Evolutionary conservation across 164 flowering plant species (phyloP).

Genomic region (Brasenia schreberi): DNA sequence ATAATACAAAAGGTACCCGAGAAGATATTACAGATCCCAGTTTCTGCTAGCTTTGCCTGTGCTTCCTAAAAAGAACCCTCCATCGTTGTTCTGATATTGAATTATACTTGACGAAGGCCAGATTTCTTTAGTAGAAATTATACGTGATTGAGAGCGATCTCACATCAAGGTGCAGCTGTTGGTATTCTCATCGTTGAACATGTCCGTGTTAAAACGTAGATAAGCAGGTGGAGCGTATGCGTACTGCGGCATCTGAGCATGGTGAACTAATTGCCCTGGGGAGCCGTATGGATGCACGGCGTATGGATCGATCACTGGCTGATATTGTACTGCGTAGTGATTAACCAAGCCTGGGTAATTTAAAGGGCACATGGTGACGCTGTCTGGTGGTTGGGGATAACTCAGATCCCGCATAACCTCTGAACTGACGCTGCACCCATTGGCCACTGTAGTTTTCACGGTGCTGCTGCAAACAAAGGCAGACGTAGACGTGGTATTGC

Average conservation of each 20-base stretch:
- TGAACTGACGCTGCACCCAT: not conserved
- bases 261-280: not conserved
- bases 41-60: too few relatives aligned
- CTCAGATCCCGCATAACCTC: not conserved
- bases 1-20: too few relatives aligned
- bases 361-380: not conserved
- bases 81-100: too few relatives aligned
- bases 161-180: not conserved
- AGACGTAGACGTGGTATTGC: not conserved
- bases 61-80: too few relatives aligned
- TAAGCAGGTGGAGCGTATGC: not conserved
- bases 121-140: too few relatives aligned
- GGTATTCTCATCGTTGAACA: constrained; percentile 1
- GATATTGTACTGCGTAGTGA: not conserved
- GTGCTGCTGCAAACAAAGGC: not conserved
- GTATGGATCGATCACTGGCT: not conserved
- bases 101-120: too few relatives aligned
- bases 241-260: not conserved
- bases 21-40: too few relatives aligned
- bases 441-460: not conserved
- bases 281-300: not conserved
- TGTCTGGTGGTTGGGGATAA: not conserved
- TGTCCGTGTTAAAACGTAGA: not conserved
- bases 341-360: not conserved
- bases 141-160: not conserved